A percentile compares a stretch with the other conserved stretches of the same genome.
These are phyloP conservation scores for Trichoderma virens DNA, from an alignment of 495 filamentous ascomycete species.

Conservation along the genomic window DNA sequence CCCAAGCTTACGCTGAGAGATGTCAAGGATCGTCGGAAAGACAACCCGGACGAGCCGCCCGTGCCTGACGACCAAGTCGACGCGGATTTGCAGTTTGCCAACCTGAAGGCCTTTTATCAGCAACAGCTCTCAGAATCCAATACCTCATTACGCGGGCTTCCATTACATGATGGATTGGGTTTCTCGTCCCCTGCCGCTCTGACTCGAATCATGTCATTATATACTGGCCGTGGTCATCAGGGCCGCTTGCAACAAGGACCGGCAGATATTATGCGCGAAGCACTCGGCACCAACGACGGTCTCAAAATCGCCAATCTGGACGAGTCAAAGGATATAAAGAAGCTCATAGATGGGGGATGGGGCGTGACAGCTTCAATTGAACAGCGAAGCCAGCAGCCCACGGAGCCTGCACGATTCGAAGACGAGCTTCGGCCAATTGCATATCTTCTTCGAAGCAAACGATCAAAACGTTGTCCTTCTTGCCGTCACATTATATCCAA, in stretches of 20 bases:
- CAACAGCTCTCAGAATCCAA: conserved; percentile 56
- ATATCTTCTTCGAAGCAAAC: conserved; percentile 78
- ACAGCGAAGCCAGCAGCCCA: conserved; percentile 29
- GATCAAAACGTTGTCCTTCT: conserved; percentile 81
- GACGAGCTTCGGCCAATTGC: conserved; percentile 70
- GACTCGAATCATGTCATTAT: conserved; percentile 84
- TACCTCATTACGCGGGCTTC: conserved; percentile 38
- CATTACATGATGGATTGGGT: conserved; percentile 48
- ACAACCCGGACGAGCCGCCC: conserved; percentile 15
- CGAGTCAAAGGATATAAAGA: conserved; percentile 42
- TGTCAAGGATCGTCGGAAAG: conserved; percentile 37
- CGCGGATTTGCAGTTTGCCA: conserved; percentile 41
- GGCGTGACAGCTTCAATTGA: conserved; percentile 29
- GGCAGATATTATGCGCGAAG: conserved; percentile 72
- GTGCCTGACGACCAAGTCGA: conserved; percentile 21
- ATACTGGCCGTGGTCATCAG: conserved; percentile 38
- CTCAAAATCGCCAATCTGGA: conserved; percentile 46
- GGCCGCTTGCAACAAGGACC: conserved; percentile 37
- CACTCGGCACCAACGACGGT: conserved; percentile 59
- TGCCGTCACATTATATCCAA: conserved; percentile 95
- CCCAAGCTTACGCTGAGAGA: conserved; percentile 31
- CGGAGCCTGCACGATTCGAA: conserved; percentile 44
- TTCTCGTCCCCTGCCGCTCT: conserved; percentile 73
- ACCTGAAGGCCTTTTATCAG: conserved; percentile 64
- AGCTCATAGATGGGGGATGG: conserved; percentile 36